Evolutionary conservation across 176 grass and related monocot genomes (phyloP).

Genomic region (Avena eriantha): DNA sequence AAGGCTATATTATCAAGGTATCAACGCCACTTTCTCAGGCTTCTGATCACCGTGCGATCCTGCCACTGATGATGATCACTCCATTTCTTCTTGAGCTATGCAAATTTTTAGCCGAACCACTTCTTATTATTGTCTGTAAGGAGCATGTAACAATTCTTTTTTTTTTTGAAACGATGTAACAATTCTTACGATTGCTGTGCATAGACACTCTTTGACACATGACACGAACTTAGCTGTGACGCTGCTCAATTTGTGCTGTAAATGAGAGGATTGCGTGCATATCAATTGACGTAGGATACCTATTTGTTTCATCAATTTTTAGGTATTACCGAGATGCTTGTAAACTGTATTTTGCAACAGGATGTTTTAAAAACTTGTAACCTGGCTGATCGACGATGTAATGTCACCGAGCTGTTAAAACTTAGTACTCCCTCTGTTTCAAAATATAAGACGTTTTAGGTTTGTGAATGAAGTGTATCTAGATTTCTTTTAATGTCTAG

Average conservation of each 20-base stretch:
- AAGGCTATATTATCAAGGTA: not conserved
- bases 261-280: not conserved
- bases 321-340: not conserved
- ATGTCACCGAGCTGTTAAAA: no score
- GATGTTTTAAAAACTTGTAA: not conserved
- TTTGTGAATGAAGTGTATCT: no score
- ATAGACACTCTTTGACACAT: not conserved
- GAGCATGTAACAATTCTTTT: not conserved
- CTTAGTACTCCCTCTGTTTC: no score
- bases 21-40: not conserved
- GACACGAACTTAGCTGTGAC: not conserved
- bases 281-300: not conserved
- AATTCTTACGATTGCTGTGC: not conserved
- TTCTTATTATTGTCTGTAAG: conserved; percentile 15
- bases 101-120: conserved; percentile 30
- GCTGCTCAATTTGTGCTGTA: not conserved
- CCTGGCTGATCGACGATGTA: not conserved
- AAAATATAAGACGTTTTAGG: no score
- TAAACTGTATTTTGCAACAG: no score
- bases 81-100: not conserved
- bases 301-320: not conserved
- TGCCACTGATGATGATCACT: conserved; percentile 17
- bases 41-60: not conserved
- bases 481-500: no score
- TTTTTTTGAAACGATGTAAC: no score